phyloP scores from a whole-genome alignment of 2,329 filamentous ascomycete genomes.

The Aspergillus hortae region DNA sequence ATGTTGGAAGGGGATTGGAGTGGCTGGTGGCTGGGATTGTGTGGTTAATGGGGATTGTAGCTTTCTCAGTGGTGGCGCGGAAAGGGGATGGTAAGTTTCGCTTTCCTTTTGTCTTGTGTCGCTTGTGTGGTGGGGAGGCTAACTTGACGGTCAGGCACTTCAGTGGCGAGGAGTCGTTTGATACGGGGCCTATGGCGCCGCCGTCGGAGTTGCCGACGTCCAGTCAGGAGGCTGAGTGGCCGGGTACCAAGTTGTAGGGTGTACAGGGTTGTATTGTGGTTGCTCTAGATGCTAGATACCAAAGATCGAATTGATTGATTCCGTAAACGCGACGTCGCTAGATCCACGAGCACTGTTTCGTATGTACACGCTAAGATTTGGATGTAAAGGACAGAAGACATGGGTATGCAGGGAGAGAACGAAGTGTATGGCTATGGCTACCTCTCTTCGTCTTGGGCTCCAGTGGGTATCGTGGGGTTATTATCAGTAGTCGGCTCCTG shows the following conservation, averaged over 20 bases:
- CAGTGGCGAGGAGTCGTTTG: conserved; percentile 45
- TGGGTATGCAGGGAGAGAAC: neutral
- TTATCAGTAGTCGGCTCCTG: neutral
- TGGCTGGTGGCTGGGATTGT: conserved; percentile 77
- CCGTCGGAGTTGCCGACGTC: conserved; percentile 15
- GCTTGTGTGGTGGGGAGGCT: neutral
- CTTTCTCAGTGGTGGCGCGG: conserved; percentile 74
- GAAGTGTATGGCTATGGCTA: neutral
- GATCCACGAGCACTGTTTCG: too few relatives aligned
- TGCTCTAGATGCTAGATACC: neutral
- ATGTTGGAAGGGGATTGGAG: conserved; percentile 59
- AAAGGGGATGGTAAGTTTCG: conserved; percentile 74
- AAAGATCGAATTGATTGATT: neutral
- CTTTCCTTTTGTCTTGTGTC: conserved; percentile 22
- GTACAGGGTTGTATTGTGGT: neutral
- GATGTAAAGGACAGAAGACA: neutral
- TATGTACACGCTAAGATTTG: too few relatives aligned
- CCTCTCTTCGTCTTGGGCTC: conserved; percentile 3
- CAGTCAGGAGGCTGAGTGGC: neutral
- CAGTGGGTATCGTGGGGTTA: conserved; percentile 12
- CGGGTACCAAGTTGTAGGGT: conserved; percentile 5
- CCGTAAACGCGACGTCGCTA: too few relatives aligned
- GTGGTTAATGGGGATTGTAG: conserved; percentile 78
- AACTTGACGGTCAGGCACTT: conserved; percentile 36
- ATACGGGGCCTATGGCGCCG: conserved; percentile 31